These are phyloP conservation scores for Hexamita inflata DNA, from an alignment of 208 protist species.

Conservation along the genomic window DNA sequence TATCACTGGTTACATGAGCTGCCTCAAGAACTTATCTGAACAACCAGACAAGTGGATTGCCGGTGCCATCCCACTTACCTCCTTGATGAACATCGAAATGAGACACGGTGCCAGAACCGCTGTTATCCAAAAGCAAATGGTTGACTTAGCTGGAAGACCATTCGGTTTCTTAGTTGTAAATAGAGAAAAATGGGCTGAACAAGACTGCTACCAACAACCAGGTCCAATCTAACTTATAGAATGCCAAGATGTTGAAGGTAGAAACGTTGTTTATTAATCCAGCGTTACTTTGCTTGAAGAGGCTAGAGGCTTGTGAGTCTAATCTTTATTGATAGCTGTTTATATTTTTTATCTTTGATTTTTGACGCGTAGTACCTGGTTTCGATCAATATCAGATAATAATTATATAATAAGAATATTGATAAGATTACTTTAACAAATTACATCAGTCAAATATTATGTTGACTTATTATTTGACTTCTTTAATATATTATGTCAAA, in stretches of 20 bases:
- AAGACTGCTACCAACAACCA: constrained; percentile 38
- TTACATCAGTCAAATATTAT: too few species aligned
- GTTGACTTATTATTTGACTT: too few species aligned
- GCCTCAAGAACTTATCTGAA: constrained; percentile 30
- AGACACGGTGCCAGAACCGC: constrained; percentile 36
- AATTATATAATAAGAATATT: too few species aligned
- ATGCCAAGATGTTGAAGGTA: constrained; percentile 7
- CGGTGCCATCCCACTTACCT: constrained; percentile 44
- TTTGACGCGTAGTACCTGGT: too few species aligned
- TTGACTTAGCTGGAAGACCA: constrained; percentile 36
- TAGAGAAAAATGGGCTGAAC: constrained; percentile 32
- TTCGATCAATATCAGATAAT: too few species aligned
- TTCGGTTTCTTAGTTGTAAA: constrained; percentile 34
- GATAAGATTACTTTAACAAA: too few species aligned
- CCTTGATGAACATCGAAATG: constrained; percentile 45
- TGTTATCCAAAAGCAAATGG: constrained; percentile 47
- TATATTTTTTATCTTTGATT: too few species aligned
- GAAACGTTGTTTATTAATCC: background rate
- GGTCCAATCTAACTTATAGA: constrained; percentile 36
- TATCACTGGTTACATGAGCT: constrained; percentile 48
- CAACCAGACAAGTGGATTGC: constrained; percentile 40
- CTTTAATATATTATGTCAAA: too few species aligned
- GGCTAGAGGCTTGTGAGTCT: too few species aligned
- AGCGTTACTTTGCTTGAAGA: constrained; percentile 12
- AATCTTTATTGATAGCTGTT: too few species aligned